phyloP scores from a whole-genome alignment of 1,284 basidiomycete species.

The Microbotryum lychnidis-dioicae region DNA sequence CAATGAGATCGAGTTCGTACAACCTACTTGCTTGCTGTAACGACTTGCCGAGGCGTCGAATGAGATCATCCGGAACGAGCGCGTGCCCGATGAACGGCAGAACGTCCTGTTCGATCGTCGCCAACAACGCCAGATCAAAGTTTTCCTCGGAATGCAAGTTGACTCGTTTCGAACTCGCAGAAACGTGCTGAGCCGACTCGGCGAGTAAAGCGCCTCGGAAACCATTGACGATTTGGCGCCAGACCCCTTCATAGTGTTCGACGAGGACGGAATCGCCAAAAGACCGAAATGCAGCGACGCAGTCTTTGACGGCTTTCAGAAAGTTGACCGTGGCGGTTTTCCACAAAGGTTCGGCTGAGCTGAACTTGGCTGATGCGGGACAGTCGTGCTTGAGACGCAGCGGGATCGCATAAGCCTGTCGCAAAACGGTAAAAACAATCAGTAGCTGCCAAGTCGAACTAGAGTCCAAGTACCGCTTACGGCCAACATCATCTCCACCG shows the following conservation, averaged over 20 bases:
- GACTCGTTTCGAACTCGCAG: background rate
- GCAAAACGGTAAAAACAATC: background rate
- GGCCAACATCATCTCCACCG: conserved; percentile 69
- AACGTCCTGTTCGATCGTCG: conserved; percentile 65
- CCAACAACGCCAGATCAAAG: conserved; percentile 75
- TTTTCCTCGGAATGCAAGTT: conserved; percentile 68
- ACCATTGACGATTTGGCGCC: conserved; percentile 75
- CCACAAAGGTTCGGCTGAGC: conserved; percentile 68
- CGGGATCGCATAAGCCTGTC: conserved; percentile 74
- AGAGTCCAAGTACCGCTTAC: conserved; percentile 45
- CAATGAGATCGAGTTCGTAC: conserved; percentile 46
- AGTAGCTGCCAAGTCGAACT: background rate
- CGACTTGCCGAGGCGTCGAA: conserved; percentile 60
- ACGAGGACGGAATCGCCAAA: conserved; percentile 8
- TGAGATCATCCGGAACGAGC: conserved; percentile 63
- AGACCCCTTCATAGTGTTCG: conserved; percentile 62
- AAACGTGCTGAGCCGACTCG: conserved; percentile 56
- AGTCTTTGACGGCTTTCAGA: conserved; percentile 33
- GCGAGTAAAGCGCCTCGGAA: conserved; percentile 73
- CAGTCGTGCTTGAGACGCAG: conserved; percentile 93
- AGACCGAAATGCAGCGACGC: conserved; percentile 4
- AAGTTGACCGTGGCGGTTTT: conserved; percentile 58
- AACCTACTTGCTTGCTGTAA: conserved; percentile 68
- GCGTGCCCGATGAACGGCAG: conserved; percentile 62
- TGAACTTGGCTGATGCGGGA: conserved; percentile 73